Conservation (phyloP, 495 filamentous ascomycete genomes). For the Ramalina peruviana region DNA sequence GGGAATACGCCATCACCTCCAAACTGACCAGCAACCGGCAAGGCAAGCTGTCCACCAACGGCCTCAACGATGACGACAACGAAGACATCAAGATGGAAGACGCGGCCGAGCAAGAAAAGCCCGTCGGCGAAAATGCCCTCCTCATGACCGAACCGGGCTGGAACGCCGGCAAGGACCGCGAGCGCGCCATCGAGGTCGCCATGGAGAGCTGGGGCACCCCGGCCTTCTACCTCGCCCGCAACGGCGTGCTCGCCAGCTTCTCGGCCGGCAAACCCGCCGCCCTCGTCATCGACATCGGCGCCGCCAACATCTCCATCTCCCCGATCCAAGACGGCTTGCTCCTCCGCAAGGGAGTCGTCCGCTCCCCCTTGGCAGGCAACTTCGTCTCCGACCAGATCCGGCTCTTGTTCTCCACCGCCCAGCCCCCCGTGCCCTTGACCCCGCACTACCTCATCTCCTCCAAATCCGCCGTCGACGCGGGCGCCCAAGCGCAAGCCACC, state of each 20-base stretch:
- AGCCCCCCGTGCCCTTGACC: slow-evolving; percentile 66
- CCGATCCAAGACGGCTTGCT: slow-evolving; percentile 91
- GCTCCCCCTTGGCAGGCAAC: slow-evolving; percentile 72
- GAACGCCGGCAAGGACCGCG: slow-evolving; percentile 75
- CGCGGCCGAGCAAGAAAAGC: slow-evolving; percentile 57
- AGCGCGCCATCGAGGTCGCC: slow-evolving; percentile 83
- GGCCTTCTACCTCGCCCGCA: slow-evolving; percentile 77
- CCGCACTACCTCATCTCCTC: slow-evolving; percentile 78
- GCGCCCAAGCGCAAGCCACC: slow-evolving; percentile 57
- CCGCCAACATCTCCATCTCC: slow-evolving; percentile 78
- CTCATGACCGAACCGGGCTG: slow-evolving; percentile 90
- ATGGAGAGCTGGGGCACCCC: slow-evolving; percentile 94
- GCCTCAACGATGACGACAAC: slow-evolving; percentile 51
- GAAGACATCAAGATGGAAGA: slow-evolving; percentile 52
- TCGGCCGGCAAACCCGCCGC: slow-evolving; percentile 84
- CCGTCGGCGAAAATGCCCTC: slow-evolving; percentile 75
- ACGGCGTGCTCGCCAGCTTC: slow-evolving; percentile 58
- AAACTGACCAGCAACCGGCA: slow-evolving; percentile 54
- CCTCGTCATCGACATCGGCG: slow-evolving; percentile 83
- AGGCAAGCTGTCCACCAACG: slow-evolving; percentile 53
- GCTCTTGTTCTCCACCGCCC: slow-evolving; percentile 55
- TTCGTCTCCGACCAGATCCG: slow-evolving; percentile 83
- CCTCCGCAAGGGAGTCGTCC: slow-evolving; percentile 72
- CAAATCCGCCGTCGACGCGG: slow-evolving; percentile 81
- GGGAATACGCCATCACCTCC: slow-evolving; percentile 77